These are phyloP conservation scores for Microbotryum silenes-acaulis DNA, from an alignment of 1,284 basidiomycete species.

Conservation along the genomic window DNA sequence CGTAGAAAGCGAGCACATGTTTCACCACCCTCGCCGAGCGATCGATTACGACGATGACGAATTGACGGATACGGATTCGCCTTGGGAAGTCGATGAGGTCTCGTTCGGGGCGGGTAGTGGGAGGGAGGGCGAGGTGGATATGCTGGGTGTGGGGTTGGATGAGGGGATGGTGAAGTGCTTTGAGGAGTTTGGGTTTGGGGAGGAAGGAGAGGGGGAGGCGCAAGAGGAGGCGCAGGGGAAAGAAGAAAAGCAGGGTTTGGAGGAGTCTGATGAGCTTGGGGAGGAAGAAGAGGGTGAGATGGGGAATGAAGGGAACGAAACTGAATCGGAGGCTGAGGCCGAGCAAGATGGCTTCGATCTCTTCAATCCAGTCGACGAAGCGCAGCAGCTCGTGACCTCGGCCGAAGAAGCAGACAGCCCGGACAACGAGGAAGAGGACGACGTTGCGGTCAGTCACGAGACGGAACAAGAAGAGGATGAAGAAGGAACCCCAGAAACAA, in stretches of 20 bases:
- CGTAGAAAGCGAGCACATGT: no score
- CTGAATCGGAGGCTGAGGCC: background rate
- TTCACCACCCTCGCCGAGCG: background rate
- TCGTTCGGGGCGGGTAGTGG: background rate
- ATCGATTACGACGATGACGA: slow-evolving; percentile 14
- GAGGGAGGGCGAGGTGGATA: no score
- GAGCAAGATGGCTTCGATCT: background rate
- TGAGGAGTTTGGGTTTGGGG: no score
- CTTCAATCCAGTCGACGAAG: background rate
- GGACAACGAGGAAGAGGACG: background rate
- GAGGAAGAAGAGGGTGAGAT: background rate
- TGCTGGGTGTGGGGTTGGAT: no score
- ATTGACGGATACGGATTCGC: slow-evolving; percentile 21
- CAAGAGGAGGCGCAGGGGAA: background rate
- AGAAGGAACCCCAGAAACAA: no score
- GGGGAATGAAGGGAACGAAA: background rate
- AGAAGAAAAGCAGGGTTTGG: background rate
- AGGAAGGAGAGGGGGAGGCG: background rate
- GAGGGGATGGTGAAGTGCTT: no score
- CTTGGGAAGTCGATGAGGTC: slow-evolving; percentile 1
- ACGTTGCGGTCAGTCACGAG: background rate
- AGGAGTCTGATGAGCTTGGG: background rate
- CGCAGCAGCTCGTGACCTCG: background rate
- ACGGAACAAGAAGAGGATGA: background rate
- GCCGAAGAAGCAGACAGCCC: background rate